Conservation (phyloP, 441 rosid genomes). For the Pelargonium cotyledonis region DNA sequence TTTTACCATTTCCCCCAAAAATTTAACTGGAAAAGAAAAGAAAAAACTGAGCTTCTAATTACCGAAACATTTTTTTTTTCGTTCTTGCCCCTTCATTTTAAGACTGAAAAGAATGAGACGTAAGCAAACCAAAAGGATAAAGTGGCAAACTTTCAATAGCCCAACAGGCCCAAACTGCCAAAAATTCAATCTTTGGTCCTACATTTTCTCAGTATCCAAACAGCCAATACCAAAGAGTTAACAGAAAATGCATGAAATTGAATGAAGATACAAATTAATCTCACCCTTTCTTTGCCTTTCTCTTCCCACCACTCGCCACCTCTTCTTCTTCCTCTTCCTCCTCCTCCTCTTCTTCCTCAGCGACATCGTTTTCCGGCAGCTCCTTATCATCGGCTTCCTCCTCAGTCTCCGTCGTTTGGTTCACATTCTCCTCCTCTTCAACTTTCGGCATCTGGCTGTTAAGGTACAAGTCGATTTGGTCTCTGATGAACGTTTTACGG, state of each 20-base stretch:
- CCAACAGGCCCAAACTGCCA: conserved; percentile 4
- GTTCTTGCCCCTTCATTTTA: neutral
- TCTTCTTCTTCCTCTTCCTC: neutral
- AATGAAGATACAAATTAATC: neutral
- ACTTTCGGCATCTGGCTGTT: neutral
- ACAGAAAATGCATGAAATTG: neutral
- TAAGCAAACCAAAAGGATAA: neutral
- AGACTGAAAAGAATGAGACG: neutral
- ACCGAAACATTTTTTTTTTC: neutral
- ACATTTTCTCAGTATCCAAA: conserved; percentile 6
- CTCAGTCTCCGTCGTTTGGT: conserved; percentile 8
- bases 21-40: neutral
- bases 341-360: conserved; percentile 8
- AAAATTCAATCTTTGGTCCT: neutral
- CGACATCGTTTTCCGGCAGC: conserved; percentile 10
- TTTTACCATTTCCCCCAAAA: neutral
- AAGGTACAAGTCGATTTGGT: conserved; percentile 24
- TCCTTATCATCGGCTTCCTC: conserved; percentile 10
- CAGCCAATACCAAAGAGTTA: neutral
- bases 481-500: conserved; percentile 23
- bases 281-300: neutral
- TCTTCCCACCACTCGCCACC: neutral
- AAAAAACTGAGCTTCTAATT: neutral
- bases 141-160: neutral
- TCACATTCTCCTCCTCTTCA: conserved; percentile 17